These are phyloP conservation scores for Cryptosporidium parvum DNA, from an alignment of 169 alveolate species.

Conservation along the genomic window DNA sequence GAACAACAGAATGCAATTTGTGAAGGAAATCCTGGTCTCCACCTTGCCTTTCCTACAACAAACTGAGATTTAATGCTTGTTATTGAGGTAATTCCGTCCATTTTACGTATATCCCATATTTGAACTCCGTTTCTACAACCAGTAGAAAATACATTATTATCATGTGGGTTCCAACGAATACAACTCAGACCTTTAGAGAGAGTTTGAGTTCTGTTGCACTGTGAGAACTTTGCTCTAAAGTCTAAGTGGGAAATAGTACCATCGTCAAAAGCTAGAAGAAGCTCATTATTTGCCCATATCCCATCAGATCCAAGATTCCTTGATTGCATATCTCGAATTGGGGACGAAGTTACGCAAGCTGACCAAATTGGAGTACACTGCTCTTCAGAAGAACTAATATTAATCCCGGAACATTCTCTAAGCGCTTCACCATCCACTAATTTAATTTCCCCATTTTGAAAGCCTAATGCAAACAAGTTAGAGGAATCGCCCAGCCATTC, in stretches of 20 bases:
- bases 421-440: slow-evolving; percentile 39
- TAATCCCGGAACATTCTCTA: slow-evolving; percentile 12
- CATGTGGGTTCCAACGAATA: slow-evolving; percentile 70
- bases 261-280: slow-evolving; percentile 49
- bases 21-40: slow-evolving; percentile 69
- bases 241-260: slow-evolving; percentile 69
- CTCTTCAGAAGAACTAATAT: slow-evolving; percentile 49
- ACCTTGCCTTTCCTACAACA: slow-evolving; percentile 50
- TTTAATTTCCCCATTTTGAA: slow-evolving; percentile 52
- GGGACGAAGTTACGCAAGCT: slow-evolving; percentile 25
- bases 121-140: slow-evolving; percentile 66
- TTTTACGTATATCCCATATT: slow-evolving; percentile 64
- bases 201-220: slow-evolving; percentile 30
- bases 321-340: slow-evolving; percentile 68
- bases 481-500: slow-evolving; percentile 69
- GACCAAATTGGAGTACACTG: slow-evolving; percentile 41
- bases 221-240: slow-evolving; percentile 53
- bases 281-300: slow-evolving; percentile 44
- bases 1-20: slow-evolving; percentile 69
- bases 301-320: slow-evolving; percentile 30
- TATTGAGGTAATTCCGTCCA: slow-evolving; percentile 46
- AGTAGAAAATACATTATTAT: slow-evolving; percentile 45
- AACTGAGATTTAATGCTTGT: slow-evolving; percentile 34
- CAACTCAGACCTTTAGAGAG: slow-evolving; percentile 46
- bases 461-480: slow-evolving; percentile 59